Evolutionary conservation across 345 rosid genomes (phyloP), one percentile per base, ranked within the genome.

Genomic region (Eucalyptus guilfoylei): DNA sequence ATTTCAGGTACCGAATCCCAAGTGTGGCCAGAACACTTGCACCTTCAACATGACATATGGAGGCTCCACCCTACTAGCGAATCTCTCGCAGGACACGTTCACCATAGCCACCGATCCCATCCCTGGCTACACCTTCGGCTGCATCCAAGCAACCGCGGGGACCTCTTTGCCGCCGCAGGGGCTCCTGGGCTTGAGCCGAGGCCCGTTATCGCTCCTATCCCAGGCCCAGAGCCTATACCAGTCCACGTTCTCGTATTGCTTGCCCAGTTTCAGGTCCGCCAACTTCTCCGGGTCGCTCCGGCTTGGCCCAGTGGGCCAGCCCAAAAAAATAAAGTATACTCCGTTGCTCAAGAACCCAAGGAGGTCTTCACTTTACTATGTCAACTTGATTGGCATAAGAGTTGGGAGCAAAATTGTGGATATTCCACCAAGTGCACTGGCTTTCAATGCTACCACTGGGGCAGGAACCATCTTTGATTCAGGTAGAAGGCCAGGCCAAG

Each of bases 391-490:
- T 42, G 97, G 93, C 4, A 95, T 98, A 81, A 92, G 95, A 34
- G 98, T 98, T 37, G 99, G 99, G 4, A 92, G 93, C 48, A 96
- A 76, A 88, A 88, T 94, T 85, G 96, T 98, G 37, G 96, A 94
- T 72, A 95, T 98, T 60, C 99, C 99, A 30, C 86, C 96, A 11
- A 88, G 40, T 89, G 95, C 97, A 76, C 81, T 97, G 24, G 99
- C 95, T 45, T 98, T 97, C 91, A 90, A 97, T 89, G 95, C 97
- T 24, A 60, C 94, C 49, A 94, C 96, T 4, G 99, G 99, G 13
- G 96, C 98, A 1, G 99, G 99, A 30, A 98, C 99, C 90, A 93
- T 97, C 92, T 87, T 98, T 88, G 99, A 98, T 94, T 97, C 99
- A 5, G 99, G 99, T 96, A 93, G 88, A 5, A 24, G 83, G 83